phyloP scores from a whole-genome alignment of 2,329 filamentous ascomycete genomes.

The Aureobasidium sp. region DNA sequence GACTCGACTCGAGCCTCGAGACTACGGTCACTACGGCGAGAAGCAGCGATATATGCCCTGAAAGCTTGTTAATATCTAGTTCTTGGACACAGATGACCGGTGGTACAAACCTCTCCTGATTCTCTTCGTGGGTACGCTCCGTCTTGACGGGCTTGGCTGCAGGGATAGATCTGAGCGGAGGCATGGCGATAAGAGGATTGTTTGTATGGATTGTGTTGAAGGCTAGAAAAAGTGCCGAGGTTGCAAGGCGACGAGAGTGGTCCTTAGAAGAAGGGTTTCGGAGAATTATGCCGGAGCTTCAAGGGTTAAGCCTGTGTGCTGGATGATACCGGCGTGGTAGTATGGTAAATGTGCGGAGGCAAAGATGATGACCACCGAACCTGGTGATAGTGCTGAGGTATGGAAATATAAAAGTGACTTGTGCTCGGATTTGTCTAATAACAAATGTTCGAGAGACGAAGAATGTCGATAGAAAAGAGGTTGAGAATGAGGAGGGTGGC shows the following conservation, averaged over 20 bases:
- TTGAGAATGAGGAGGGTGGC: constrained; percentile 1
- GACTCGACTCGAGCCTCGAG: constrained; percentile 84
- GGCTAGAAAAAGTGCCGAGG: background rate
- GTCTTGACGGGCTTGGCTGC: constrained; percentile 49
- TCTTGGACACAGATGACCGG: background rate
- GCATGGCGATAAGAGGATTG: constrained; percentile 21
- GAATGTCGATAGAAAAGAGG: background rate
- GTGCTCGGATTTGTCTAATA: constrained; percentile 24
- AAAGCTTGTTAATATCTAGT: background rate
- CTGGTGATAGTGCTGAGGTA: background rate
- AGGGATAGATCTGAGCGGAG: constrained; percentile 33
- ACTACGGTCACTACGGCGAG: constrained; percentile 75
- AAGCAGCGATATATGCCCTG: constrained; percentile 87
- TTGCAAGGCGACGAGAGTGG: background rate
- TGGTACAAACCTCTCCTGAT: constrained; percentile 57
- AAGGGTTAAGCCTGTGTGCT: background rate
- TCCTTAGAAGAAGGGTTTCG: constrained; percentile 1
- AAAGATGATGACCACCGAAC: background rate
- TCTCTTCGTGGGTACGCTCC: constrained; percentile 71
- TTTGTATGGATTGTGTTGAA: background rate
- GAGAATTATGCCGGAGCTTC: constrained; percentile 6
- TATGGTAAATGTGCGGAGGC: background rate
- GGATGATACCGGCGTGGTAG: background rate
- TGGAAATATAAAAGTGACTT: background rate
- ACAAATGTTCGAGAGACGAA: constrained; percentile 20